phyloP scores from a whole-genome alignment of 495 filamentous ascomycete species.

The Apodospora peruviana region DNA sequence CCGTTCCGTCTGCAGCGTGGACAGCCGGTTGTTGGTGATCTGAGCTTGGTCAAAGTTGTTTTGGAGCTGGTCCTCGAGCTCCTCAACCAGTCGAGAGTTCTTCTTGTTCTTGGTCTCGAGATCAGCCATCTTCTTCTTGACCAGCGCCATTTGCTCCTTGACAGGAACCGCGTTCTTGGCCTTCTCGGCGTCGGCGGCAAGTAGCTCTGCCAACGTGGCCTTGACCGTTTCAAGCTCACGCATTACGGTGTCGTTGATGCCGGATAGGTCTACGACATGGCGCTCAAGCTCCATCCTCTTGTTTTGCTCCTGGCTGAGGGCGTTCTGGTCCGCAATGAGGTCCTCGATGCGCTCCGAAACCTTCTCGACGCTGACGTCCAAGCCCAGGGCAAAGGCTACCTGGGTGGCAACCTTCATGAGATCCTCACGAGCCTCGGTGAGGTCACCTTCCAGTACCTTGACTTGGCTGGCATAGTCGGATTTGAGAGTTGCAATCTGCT shows the following conservation, averaged over 20 bases:
- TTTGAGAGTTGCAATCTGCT: conserved; percentile 38
- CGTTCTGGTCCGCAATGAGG: conserved; percentile 43
- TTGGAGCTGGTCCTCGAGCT: conserved; percentile 95
- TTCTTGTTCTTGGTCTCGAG: conserved; percentile 66
- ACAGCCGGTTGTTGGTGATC: conserved; percentile 69
- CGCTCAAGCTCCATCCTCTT: conserved; percentile 46
- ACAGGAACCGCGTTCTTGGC: conserved; percentile 49
- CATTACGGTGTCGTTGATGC: conserved; percentile 51
- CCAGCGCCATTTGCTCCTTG: conserved; percentile 61
- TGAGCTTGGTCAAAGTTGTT: conserved; percentile 92
- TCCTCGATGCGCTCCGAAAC: conserved; percentile 49
- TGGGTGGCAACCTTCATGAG: conserved; percentile 57
- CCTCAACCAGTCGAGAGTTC: conserved; percentile 84
- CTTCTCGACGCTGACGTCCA: conserved; percentile 51
- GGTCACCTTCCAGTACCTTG: conserved; percentile 59
- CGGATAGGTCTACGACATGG: conserved; percentile 42
- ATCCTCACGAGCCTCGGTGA: conserved; percentile 63
- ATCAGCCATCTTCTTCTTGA: conserved; percentile 65
- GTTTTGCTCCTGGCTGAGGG: conserved; percentile 49
- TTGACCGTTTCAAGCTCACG: conserved; percentile 49
- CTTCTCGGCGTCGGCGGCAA: conserved; percentile 31
- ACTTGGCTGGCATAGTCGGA: conserved; percentile 56
- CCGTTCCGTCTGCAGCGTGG: conserved; percentile 64
- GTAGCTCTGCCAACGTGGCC: conserved; percentile 36
- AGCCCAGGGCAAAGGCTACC: conserved; percentile 46